Conservation (phyloP, 2,329 filamentous ascomycete genomes). For the Colletotrichum lini region DNA sequence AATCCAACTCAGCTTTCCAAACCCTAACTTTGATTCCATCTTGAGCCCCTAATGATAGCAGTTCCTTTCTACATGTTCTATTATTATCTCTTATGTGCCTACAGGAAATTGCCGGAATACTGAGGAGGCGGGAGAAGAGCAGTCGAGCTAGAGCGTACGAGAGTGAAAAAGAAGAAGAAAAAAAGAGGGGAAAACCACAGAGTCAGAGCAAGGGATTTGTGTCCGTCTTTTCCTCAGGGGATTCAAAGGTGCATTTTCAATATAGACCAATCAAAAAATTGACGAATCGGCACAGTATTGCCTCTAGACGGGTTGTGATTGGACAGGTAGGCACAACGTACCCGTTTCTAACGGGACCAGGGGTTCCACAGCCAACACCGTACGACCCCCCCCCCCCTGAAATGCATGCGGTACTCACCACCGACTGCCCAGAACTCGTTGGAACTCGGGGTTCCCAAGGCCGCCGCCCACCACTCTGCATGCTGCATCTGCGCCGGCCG, state of each 20-base stretch:
- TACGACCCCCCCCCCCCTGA: neutral
- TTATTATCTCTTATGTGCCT: no score
- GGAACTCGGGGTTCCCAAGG: neutral
- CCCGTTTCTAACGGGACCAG: slow-evolving; percentile 1
- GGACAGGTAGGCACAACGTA: neutral
- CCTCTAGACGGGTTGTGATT: slow-evolving; percentile 15
- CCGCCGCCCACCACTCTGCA: neutral
- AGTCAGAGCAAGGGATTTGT: neutral
- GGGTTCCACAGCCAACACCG: slow-evolving; percentile 13
- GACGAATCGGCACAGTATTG: slow-evolving; percentile 27
- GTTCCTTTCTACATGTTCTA: no score
- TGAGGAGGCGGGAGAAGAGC: no score
- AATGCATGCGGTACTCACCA: neutral
- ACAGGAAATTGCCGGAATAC: no score
- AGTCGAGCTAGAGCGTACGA: no score
- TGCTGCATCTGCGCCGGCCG: slow-evolving; percentile 2
- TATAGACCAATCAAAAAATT: slow-evolving; percentile 19
- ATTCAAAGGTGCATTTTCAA: neutral
- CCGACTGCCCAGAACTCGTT: neutral
- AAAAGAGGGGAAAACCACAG: neutral
- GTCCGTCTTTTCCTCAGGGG: neutral
- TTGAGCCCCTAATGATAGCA: no score
- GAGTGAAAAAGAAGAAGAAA: neutral
- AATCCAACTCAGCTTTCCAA: no score
- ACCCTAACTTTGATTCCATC: no score